Evolutionary conservation across 2,329 filamentous ascomycete genomes (phyloP), one percentile per base, ranked within the genome.

Genomic region (Aspergillus jensenii): DNA sequence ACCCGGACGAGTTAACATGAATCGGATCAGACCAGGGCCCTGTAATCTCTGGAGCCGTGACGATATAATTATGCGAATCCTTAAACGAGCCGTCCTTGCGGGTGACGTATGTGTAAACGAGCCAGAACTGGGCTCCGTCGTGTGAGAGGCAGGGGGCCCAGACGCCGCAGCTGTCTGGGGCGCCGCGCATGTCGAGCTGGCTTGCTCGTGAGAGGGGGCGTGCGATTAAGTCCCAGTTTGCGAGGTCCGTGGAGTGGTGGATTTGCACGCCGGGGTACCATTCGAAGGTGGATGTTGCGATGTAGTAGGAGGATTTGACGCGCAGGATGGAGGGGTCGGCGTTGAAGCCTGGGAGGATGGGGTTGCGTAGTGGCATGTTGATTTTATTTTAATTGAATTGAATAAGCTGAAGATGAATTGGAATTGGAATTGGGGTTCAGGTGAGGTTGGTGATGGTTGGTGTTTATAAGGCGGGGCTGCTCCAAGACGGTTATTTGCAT

Each of bases 51-150:
- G 78, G 73, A 1, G 82, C 79, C 35, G 67, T 81, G 53, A 88
- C 81, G 23, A 58, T 88, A 62, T 82, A 85, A 1, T 83, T 79
- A 27, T 64, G 87, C 85, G 68, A 86, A 87, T 55, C 52, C n/a
- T 55, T 59, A 78, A 86, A 87, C 2, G 81, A 83, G 12, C 85
- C 86, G 63, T 88, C 86, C 68, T 87, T 87, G 62, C 85, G 83
- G 73, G 87, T 88, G 15, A 79, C 74, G 9, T 76, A 66, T 0
- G 77, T 79, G 3, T 75, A 76, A 17, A 82, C 74, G 59, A 56
- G 27, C 44, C 79, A 82, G 54, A 82, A 81, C 1, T 62, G 71
- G 0, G 74, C 76, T 2, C 79, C 67, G 35, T 77, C 73, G 27
- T 80, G 76, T 6, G 78, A 68, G 0, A 82, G 62, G 0, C 79